These are phyloP conservation scores for Botrytis cinerea DNA, from an alignment of 2,329 filamentous ascomycete species.

Conservation along the genomic window DNA sequence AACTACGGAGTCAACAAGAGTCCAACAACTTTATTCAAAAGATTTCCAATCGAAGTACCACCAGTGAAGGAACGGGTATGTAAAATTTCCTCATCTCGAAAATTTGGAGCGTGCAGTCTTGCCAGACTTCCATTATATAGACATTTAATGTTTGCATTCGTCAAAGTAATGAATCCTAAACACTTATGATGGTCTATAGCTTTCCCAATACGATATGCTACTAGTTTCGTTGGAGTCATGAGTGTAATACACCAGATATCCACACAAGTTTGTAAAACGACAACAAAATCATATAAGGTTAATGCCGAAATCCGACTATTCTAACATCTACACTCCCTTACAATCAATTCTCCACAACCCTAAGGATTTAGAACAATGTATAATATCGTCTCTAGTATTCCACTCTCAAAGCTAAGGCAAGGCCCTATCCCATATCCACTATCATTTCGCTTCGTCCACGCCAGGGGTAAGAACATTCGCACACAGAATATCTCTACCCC, in stretches of 20 bases:
- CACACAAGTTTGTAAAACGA: not conserved
- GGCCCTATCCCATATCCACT: not conserved
- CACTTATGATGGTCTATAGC: too few species aligned
- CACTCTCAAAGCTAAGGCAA: not conserved
- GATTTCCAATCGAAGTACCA: accelerated
- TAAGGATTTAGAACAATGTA: not conserved
- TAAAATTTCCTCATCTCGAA: not conserved
- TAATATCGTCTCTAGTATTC: not conserved
- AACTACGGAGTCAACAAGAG: not conserved
- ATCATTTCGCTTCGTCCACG: not conserved
- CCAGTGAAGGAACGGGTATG: accelerated
- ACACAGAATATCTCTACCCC: not conserved
- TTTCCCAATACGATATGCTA: not conserved
- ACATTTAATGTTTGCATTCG: not conserved
- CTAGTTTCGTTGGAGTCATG: not conserved
- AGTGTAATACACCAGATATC: not conserved
- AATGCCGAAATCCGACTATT: not conserved
- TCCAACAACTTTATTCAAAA: not conserved
- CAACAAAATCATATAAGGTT: not conserved
- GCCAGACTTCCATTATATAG: too few species aligned
- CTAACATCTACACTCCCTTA: not conserved
- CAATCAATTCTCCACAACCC: not conserved
- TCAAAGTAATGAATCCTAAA: not conserved
- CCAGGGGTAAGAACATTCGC: not conserved
- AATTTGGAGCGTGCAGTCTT: not conserved